phyloP scores from a whole-genome alignment of 1,284 basidiomycete species.

The Cryptococcus sp. region DNA sequence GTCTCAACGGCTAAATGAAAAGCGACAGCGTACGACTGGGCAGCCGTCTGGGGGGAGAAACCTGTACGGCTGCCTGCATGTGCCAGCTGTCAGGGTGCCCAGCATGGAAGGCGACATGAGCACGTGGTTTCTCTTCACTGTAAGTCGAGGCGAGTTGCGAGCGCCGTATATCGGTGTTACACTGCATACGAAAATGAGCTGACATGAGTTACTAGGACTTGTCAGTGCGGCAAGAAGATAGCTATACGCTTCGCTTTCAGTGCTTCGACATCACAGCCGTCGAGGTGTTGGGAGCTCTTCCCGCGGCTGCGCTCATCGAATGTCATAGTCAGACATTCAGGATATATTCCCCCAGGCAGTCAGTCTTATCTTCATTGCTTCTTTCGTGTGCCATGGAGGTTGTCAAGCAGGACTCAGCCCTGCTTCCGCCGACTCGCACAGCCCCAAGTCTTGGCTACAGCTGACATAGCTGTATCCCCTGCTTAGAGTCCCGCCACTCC shows the following conservation, averaged over 20 bases:
- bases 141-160: slow-evolving; percentile 20
- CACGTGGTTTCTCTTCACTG: slow-evolving; percentile 50
- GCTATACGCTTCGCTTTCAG: slow-evolving; percentile 41
- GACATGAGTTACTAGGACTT: slow-evolving; percentile 33
- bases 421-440: too few species aligned
- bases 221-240: slow-evolving; percentile 45
- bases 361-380: slow-evolving; percentile 14
- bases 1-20: not conserved
- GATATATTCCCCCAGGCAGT: slow-evolving; percentile 48
- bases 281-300: slow-evolving; percentile 1
- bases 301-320: slow-evolving; percentile 29
- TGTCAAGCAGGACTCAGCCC: too few species aligned
- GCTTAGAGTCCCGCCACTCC: slow-evolving; percentile 44
- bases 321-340: slow-evolving; percentile 35
- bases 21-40: too few species aligned
- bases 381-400: not conserved
- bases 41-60: slow-evolving; percentile 20
- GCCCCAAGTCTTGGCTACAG: too few species aligned
- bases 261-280: slow-evolving; percentile 41
- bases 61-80: slow-evolving; percentile 44
- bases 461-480: not conserved
- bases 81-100: slow-evolving; percentile 37
- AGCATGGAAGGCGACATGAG: slow-evolving; percentile 39
- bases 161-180: not conserved
- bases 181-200: not conserved